Conservation (phyloP, 2,329 filamentous ascomycete genomes). For the Penicillium sp. region DNA sequence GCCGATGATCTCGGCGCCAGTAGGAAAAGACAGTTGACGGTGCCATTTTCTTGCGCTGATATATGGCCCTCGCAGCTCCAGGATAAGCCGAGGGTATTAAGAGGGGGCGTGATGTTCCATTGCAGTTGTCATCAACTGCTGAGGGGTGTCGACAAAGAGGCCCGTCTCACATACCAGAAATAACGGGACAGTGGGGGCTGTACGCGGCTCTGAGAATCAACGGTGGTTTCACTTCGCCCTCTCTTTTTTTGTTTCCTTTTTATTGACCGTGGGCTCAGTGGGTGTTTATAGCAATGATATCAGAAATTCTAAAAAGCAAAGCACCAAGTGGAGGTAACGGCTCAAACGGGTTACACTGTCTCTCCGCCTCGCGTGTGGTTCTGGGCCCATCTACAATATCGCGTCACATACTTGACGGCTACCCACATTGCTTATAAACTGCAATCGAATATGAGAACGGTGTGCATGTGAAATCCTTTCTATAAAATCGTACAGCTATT, state of each 20-base stretch:
- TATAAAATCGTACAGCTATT: conserved; percentile 19
- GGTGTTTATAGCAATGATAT: neutral
- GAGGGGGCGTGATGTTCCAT: conserved; percentile 20
- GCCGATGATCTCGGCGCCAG: conserved; percentile 43
- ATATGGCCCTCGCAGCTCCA: conserved; percentile 18
- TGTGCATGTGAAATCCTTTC: neutral
- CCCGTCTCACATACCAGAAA: conserved; percentile 23
- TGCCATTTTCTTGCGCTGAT: conserved; percentile 27
- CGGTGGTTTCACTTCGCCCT: neutral
- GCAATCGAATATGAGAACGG: no score
- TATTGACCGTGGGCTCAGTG: neutral
- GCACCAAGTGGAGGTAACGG: conserved; percentile 4
- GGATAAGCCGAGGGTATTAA: conserved; percentile 8
- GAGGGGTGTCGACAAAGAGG: conserved; percentile 16
- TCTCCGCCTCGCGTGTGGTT: neutral
- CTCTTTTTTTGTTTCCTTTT: neutral
- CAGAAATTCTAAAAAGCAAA: neutral
- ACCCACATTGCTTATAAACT: neutral
- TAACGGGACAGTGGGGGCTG: conserved; percentile 16
- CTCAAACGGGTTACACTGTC: conserved; percentile 9
- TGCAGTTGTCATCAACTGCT: conserved; percentile 14
- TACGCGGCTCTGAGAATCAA: conserved; percentile 6
- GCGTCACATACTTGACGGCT: conserved; percentile 2
- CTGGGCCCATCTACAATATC: conserved; percentile 4
- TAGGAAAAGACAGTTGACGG: conserved; percentile 44